Evolutionary conservation across 1,284 basidiomycete genomes (phyloP).

Genomic region (Entoloma clypeatum): DNA sequence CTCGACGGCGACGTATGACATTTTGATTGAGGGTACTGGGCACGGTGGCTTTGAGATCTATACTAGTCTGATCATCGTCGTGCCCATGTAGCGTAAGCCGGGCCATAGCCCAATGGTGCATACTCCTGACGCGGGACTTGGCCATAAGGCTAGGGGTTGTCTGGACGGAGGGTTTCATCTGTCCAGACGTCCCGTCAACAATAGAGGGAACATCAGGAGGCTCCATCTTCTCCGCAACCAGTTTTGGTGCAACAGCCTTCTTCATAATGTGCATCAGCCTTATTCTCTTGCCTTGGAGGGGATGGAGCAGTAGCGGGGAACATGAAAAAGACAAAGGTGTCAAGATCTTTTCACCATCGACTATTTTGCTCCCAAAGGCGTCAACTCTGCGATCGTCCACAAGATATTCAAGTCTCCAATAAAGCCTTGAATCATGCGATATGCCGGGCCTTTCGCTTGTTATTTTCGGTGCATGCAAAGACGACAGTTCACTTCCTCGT

Average conservation of each 20-base stretch:
- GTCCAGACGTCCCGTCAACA: too few species aligned
- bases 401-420: conserved; percentile 76
- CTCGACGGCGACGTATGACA: conserved; percentile 27
- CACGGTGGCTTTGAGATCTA: background rate
- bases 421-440: conserved; percentile 35
- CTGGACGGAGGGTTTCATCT: conserved; percentile 1
- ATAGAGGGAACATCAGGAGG: conserved; percentile 29
- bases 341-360: conserved; percentile 64
- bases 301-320: conserved; percentile 62
- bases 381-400: conserved; percentile 56
- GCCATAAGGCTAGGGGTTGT: conserved; percentile 8
- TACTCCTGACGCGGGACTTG: conserved; percentile 22
- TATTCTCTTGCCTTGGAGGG: conserved; percentile 61
- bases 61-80: background rate
- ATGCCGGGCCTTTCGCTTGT: conserved; percentile 16
- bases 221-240: conserved; percentile 55
- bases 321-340: conserved; percentile 72
- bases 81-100: conserved; percentile 9
- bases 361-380: conserved; percentile 39
- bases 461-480: conserved; percentile 20
- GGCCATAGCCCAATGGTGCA: conserved; percentile 34
- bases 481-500: conserved; percentile 52
- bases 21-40: conserved; percentile 2
- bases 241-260: conserved; percentile 59
- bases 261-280: conserved; percentile 64